Evolutionary conservation across 257 asterid species (phyloP).

Genomic region (Linderniella brevidens): DNA sequence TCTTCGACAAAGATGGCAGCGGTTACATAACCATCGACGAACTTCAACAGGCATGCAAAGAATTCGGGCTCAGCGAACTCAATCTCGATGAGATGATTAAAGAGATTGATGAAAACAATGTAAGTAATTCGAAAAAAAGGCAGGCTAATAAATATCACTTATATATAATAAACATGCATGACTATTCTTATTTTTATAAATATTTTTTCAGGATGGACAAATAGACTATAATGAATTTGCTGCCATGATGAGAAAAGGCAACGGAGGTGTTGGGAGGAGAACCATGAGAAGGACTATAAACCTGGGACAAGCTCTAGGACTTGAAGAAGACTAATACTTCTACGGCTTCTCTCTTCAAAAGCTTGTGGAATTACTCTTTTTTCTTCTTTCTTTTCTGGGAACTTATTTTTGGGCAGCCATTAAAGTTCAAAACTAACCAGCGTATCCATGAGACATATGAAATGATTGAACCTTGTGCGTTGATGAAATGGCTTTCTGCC

Average conservation of each 20-base stretch:
- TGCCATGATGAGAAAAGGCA: slow-evolving; percentile 51
- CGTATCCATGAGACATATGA: no score
- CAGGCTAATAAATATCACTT: neutral
- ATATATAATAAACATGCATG: slow-evolving; percentile 1
- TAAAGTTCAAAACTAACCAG: no score
- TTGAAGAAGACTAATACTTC: slow-evolving; percentile 10
- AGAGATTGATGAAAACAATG: slow-evolving; percentile 86
- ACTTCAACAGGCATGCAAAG: slow-evolving; percentile 91
- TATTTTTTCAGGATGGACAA: slow-evolving; percentile 44
- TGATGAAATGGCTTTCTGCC: no score
- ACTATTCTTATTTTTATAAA: neutral
- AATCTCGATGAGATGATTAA: slow-evolving; percentile 80
- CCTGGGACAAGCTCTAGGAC: slow-evolving; percentile 43
- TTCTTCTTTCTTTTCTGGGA: no score
- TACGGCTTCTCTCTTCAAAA: no score
- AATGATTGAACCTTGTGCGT: no score
- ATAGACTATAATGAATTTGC: slow-evolving; percentile 43
- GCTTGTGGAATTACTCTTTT: no score
- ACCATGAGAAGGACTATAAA: slow-evolving; percentile 40
- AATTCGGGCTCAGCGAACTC: slow-evolving; percentile 70
- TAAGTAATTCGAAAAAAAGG: slow-evolving; percentile 16
- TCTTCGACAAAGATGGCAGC: slow-evolving; percentile 85
- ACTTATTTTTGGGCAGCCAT: slow-evolving; percentile 4
- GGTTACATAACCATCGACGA: slow-evolving; percentile 91
- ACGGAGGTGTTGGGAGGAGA: slow-evolving; percentile 42